Conservation (phyloP, 2,329 filamentous ascomycete species). For the Neonectria hederae region DNA sequence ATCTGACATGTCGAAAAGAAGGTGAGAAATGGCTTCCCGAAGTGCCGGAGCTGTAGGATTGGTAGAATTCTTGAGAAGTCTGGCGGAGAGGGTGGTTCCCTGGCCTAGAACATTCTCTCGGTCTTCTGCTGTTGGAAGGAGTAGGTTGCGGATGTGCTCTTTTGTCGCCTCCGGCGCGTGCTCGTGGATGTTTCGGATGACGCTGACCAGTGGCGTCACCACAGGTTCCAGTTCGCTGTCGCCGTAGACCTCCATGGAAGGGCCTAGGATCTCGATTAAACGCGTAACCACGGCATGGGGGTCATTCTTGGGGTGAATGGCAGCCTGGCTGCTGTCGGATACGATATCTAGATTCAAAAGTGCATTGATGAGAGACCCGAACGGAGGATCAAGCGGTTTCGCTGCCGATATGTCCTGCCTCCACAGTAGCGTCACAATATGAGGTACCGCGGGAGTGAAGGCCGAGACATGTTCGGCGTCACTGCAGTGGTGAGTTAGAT, state of each 20-base stretch:
- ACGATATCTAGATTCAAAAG: conserved; percentile 81
- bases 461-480: conserved; percentile 62
- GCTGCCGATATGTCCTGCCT: conserved; percentile 63
- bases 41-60: conserved; percentile 77
- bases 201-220: conserved; percentile 77
- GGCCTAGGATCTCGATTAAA: conserved; percentile 75
- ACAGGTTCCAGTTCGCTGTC: conserved; percentile 77
- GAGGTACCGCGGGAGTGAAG: conserved; percentile 75
- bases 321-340: conserved; percentile 59
- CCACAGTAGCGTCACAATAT: conserved; percentile 76
- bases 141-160: conserved; percentile 67
- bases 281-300: conserved; percentile 68
- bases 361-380: conserved; percentile 79
- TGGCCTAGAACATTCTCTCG: conserved; percentile 80
- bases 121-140: conserved; percentile 83
- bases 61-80: conserved; percentile 80
- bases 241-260: conserved; percentile 69
- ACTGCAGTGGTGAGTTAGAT: conserved; percentile 77
- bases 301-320: conserved; percentile 73
- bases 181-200: conserved; percentile 76
- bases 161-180: conserved; percentile 70
- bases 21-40: conserved; percentile 76
- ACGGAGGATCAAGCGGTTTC: conserved; percentile 77
- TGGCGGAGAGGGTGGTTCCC: conserved; percentile 77
- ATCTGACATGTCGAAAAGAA: conserved; percentile 89